Percentiles rank a stretch among this genome's conserved stretches.
Evolutionary conservation across 768 basidiomycete genomes (phyloP).

Genomic region (Leccinum boreale): DNA sequence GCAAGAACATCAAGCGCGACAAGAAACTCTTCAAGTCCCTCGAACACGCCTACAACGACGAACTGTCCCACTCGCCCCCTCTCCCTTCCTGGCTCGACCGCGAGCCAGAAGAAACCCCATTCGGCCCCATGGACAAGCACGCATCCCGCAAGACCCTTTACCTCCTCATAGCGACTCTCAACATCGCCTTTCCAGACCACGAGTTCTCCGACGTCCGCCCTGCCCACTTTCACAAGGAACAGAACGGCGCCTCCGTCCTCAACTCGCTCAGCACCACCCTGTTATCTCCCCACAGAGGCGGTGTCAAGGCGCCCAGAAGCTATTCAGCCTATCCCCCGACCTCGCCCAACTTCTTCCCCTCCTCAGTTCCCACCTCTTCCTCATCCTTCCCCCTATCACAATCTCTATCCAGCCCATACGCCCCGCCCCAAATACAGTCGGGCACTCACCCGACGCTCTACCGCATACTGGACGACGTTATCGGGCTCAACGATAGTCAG

Average conservation of each 20-base stretch:
- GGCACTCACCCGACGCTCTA: slow-evolving; percentile 89
- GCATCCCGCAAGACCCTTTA: slow-evolving; percentile 89
- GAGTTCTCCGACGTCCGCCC: slow-evolving; percentile 93
- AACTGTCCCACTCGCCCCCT: slow-evolving; percentile 79
- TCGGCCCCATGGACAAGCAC: slow-evolving; percentile 87
- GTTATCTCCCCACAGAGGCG: slow-evolving; percentile 66
- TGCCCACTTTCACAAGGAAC: slow-evolving; percentile 84
- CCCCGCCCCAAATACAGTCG: slow-evolving; percentile 68
- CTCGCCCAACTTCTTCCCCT: slow-evolving; percentile 69
- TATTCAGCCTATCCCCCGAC: slow-evolving; percentile 86
- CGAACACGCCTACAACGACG: slow-evolving; percentile 78
- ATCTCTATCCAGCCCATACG: slow-evolving; percentile 58
- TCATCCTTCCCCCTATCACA: slow-evolving; percentile 68
- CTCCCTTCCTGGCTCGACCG: slow-evolving; percentile 73
- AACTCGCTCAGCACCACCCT: slow-evolving; percentile 84
- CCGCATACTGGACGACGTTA: slow-evolving; percentile 84
- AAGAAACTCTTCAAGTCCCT: slow-evolving; percentile 93
- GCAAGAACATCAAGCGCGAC: slow-evolving; percentile 96
- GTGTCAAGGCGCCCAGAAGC: slow-evolving; percentile 66
- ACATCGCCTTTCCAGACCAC: slow-evolving; percentile 96
- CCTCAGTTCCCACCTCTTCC: slow-evolving; percentile 62
- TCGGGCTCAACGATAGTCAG: slow-evolving; percentile 89
- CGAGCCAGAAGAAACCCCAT: slow-evolving; percentile 79
- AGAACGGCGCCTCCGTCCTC: slow-evolving; percentile 70
- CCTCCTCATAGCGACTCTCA: slow-evolving; percentile 93